Evolutionary conservation across 2,329 filamentous ascomycete species (phyloP).

Genomic region (Colletotrichum coccodes): DNA sequence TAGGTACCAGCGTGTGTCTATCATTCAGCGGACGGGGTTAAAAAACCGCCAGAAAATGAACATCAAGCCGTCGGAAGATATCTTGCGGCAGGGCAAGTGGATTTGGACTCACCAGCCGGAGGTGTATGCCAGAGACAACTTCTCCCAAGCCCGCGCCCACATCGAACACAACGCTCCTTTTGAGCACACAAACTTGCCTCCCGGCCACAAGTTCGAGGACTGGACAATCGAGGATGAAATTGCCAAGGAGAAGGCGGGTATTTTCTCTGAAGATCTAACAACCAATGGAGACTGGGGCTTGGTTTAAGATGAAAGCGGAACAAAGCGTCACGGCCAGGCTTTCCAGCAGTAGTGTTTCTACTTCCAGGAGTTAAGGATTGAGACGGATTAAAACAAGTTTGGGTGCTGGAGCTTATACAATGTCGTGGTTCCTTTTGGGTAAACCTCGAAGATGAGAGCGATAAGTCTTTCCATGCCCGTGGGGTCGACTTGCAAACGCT

Average conservation of each 20-base stretch:
- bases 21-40: background rate
- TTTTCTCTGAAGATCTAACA: too few species aligned
- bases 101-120: background rate
- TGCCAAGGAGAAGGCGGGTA: constrained; percentile 7
- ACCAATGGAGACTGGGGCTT: too few species aligned
- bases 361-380: too few species aligned
- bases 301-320: too few species aligned
- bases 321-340: too few species aligned
- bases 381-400: too few species aligned
- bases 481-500: too few species aligned
- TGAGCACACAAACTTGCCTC: background rate
- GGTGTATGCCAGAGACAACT: background rate
- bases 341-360: too few species aligned
- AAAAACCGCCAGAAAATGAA: background rate
- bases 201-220: background rate
- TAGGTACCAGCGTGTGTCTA: background rate
- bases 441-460: too few species aligned
- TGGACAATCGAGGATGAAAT: background rate
- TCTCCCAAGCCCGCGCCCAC: background rate
- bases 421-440: too few species aligned
- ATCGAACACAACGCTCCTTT: background rate
- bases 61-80: background rate
- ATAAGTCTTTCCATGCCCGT: too few species aligned
- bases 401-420: too few species aligned
- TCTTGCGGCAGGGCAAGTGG: background rate